Evolutionary conservation across 306 rosid species (phyloP).

Genomic region (Pueraria montana): DNA sequence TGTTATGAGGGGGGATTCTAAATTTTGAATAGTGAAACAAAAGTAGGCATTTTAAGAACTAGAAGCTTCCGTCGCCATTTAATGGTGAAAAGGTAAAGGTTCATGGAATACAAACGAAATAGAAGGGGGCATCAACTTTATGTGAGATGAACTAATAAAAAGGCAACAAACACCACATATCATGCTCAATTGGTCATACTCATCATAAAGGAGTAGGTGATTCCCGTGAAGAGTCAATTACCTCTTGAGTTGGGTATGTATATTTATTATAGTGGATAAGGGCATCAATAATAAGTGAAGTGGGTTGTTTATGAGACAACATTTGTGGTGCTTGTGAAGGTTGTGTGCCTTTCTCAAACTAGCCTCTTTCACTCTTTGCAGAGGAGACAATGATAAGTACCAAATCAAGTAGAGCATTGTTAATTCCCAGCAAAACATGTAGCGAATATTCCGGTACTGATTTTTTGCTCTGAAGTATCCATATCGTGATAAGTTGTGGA

Average conservation of each 20-base stretch:
- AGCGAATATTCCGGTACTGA: background rate
- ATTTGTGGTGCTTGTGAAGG: constrained; percentile 18
- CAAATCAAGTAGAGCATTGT: background rate
- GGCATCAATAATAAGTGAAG: background rate
- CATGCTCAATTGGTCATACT: constrained; percentile 34
- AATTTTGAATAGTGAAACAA: no score
- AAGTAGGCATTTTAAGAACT: no score
- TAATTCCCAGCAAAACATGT: constrained; percentile 7
- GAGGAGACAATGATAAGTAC: background rate
- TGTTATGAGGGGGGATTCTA: no score
- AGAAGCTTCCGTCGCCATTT: constrained; percentile 20
- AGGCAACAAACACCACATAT: constrained; percentile 28
- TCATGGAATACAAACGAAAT: constrained; percentile 2
- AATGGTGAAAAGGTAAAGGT: constrained; percentile 29
- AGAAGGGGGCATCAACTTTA: constrained; percentile 21
- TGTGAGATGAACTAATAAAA: constrained; percentile 22
- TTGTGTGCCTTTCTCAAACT: constrained; percentile 21
- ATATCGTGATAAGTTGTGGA: no score
- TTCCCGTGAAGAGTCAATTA: constrained; percentile 38
- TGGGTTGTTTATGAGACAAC: background rate
- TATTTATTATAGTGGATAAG: constrained; percentile 2
- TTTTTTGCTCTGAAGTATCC: background rate
- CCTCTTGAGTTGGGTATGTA: constrained; percentile 23
- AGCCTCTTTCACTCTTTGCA: background rate
- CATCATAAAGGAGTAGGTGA: constrained; percentile 34